These are phyloP conservation scores for Fusarium pseudocircinatum DNA, from an alignment of 2,329 filamentous ascomycete species.

Conservation along the genomic window DNA sequence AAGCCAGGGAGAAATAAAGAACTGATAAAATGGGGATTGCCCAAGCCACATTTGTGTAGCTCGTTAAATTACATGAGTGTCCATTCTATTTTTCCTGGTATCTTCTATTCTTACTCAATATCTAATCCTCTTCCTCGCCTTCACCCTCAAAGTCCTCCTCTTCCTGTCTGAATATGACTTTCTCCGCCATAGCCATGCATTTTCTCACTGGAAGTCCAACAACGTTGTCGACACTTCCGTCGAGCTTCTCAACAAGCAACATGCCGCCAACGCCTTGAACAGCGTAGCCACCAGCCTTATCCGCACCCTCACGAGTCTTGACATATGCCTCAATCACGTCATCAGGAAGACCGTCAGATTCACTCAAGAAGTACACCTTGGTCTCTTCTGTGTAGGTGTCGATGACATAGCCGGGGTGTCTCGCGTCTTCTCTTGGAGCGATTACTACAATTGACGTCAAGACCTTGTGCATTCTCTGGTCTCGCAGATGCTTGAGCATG, in stretches of 20 bases:
- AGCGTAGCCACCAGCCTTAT: conserved; percentile 96
- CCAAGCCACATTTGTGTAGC: neutral
- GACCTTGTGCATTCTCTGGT: conserved; percentile 81
- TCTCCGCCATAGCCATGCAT: conserved; percentile 84
- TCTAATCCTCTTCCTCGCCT: conserved; percentile 52
- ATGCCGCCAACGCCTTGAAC: conserved; percentile 90
- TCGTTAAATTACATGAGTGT: neutral
- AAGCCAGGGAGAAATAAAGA: neutral
- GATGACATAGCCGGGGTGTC: conserved; percentile 86
- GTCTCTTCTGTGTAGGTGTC: conserved; percentile 90
- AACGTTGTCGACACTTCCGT: conserved; percentile 93
- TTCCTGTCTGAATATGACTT: conserved; percentile 80
- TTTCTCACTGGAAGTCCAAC: conserved; percentile 86
- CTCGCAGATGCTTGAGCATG: conserved; percentile 85
- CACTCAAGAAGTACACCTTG: conserved; percentile 82
- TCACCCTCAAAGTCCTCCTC: conserved; percentile 66
- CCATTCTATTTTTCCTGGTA: neutral
- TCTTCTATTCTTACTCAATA: neutral
- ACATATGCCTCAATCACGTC: conserved; percentile 85
- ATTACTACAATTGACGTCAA: conserved; percentile 88
- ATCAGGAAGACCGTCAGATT: conserved; percentile 69
- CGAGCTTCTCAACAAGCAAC: conserved; percentile 86
- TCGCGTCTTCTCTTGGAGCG: conserved; percentile 80
- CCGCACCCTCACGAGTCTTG: conserved; percentile 86
- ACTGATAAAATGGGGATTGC: neutral